These are phyloP conservation scores for Alternaria consortialis DNA, from an alignment of 2,329 filamentous ascomycete genomes.

Conservation along the genomic window DNA sequence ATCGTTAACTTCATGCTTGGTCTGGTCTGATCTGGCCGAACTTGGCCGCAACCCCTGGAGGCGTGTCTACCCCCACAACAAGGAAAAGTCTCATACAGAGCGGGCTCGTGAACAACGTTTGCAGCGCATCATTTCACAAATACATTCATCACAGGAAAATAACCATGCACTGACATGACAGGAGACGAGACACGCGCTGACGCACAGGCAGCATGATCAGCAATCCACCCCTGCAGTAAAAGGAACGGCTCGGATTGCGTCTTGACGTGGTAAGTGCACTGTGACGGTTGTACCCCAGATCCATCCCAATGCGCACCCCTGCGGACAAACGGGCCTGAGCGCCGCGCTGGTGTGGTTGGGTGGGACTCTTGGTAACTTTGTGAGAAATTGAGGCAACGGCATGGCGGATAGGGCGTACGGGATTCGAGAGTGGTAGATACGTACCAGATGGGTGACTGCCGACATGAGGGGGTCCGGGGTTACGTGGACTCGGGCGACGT, in stretches of 20 bases:
- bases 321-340: slow-evolving; percentile 18
- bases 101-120: neutral
- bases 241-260: slow-evolving; percentile 6
- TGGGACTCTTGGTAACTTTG: neutral
- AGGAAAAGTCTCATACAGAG: neutral
- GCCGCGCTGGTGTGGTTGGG: slow-evolving; percentile 11
- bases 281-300: slow-evolving; percentile 7
- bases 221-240: slow-evolving; percentile 4
- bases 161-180: neutral
- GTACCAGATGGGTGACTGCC: slow-evolving; percentile 9
- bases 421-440: neutral
- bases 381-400: neutral
- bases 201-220: slow-evolving; percentile 8
- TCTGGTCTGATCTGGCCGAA: neutral
- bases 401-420: slow-evolving; percentile 1
- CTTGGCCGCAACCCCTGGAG: neutral
- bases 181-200: slow-evolving; percentile 6
- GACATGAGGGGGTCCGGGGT: slow-evolving; percentile 5
- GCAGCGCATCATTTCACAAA: neutral
- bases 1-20: neutral
- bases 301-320: slow-evolving; percentile 6
- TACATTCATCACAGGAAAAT: neutral
- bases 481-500: neutral
- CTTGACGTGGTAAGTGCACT: slow-evolving; percentile 3
- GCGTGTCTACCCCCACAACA: neutral